Evolutionary conservation across 495 filamentous ascomycete species (phyloP).

Genomic region (Durotheca rogersii): DNA sequence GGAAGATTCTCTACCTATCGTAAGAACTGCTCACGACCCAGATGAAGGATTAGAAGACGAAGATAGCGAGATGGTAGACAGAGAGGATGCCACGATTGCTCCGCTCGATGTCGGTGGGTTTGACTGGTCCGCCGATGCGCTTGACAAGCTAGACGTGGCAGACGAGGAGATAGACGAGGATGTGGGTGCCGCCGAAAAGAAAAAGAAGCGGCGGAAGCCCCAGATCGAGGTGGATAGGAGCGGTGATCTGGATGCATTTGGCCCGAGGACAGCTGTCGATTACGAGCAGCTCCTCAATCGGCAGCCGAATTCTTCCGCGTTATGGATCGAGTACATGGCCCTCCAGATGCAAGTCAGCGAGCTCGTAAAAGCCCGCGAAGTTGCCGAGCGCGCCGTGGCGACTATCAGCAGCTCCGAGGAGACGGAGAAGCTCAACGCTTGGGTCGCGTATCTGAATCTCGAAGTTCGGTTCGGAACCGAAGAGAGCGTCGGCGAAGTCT

Average conservation of each 20-base stretch:
- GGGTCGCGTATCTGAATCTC: conserved; percentile 90
- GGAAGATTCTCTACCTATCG: conserved; percentile 55
- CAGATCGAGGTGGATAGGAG: conserved; percentile 85
- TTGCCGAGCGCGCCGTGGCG: conserved; percentile 84
- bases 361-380: conserved; percentile 76
- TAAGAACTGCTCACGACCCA: conserved; percentile 44
- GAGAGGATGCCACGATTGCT: conserved; percentile 32
- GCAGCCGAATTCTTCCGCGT: conserved; percentile 80
- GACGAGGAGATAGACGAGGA: conserved; percentile 49
- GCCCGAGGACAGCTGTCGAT: conserved; percentile 86
- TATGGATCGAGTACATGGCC: conserved; percentile 96
- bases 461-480: conserved; percentile 88
- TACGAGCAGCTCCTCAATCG: conserved; percentile 91
- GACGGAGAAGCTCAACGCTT: conserved; percentile 88
- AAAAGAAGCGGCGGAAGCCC: conserved; percentile 76
- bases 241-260: conserved; percentile 81
- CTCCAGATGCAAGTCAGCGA: conserved; percentile 93
- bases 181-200: conserved; percentile 58
- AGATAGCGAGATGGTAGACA: conserved; percentile 52
- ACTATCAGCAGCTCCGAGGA: conserved; percentile 87
- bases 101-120: conserved; percentile 81
- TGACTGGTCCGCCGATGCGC: conserved; percentile 74
- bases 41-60: conserved; percentile 48
- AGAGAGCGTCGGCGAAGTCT: conserved; percentile 80
- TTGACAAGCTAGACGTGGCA: conserved; percentile 50